phyloP scores from a whole-genome alignment of 1,284 basidiomycete species.

The Microbotryum lychnidis-dioicae region DNA sequence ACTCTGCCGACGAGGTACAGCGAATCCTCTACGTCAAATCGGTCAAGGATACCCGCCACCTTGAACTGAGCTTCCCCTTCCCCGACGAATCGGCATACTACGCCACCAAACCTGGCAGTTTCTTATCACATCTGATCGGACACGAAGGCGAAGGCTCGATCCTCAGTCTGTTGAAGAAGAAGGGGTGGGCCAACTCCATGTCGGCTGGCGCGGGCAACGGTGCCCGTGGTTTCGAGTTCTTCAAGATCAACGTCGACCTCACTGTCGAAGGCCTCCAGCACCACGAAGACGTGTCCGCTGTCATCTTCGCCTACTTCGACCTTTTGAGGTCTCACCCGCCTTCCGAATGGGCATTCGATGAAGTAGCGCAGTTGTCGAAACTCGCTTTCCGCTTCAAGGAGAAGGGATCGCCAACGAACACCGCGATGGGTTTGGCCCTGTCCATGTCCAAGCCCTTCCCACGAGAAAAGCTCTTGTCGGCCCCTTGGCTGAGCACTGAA shows the following conservation, averaged over 20 bases:
- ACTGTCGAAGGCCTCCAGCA: conserved; percentile 81
- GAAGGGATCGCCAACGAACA: conserved; percentile 67
- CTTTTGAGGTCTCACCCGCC: conserved; percentile 63
- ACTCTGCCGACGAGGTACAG: conserved; percentile 41
- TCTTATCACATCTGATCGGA: conserved; percentile 80
- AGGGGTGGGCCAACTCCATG: conserved; percentile 81
- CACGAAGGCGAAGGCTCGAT: conserved; percentile 95
- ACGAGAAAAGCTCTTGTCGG: conserved; percentile 67
- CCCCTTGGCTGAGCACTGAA: conserved; percentile 63
- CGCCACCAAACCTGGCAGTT: conserved; percentile 56
- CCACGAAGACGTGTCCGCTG: conserved; percentile 63
- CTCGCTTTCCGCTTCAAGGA: conserved; percentile 85
- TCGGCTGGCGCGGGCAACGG: conserved; percentile 61
- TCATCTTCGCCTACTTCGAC: conserved; percentile 79
- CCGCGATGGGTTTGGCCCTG: conserved; percentile 69
- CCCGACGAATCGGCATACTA: conserved; percentile 67
- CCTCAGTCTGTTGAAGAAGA: conserved; percentile 80
- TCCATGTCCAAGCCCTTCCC: conserved; percentile 72
- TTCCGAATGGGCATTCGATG: conserved; percentile 66
- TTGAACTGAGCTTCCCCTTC: conserved; percentile 70
- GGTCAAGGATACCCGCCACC: conserved; percentile 76
- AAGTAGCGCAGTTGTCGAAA: conserved; percentile 63
- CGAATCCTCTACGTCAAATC: conserved; percentile 79
- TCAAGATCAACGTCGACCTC: conserved; percentile 73
- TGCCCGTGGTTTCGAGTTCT: conserved; percentile 77